Evolutionary conservation across 805 yeast genomes (phyloP).

Genomic region (Wickerhamomyces alni): DNA sequence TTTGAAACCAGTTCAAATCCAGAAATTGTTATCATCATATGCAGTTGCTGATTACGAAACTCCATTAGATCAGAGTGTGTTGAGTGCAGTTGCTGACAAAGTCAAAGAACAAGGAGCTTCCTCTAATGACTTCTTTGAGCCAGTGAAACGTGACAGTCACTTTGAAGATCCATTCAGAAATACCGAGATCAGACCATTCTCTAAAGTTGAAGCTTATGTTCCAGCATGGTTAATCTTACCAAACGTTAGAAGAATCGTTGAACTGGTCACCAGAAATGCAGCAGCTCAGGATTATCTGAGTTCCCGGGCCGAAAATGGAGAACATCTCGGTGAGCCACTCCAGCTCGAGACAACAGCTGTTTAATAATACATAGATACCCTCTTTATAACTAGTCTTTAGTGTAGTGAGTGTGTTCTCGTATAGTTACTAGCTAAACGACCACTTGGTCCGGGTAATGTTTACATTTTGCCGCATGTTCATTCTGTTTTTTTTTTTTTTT

Average conservation of each 20-base stretch:
- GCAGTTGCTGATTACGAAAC: constrained; percentile 91
- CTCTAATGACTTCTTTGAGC: constrained; percentile 61
- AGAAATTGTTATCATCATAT: constrained; percentile 83
- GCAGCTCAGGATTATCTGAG: constrained; percentile 50
- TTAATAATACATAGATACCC: too few relatives aligned
- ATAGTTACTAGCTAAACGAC: too few relatives aligned
- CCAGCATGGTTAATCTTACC: constrained; percentile 94
- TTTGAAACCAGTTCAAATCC: constrained; percentile 91
- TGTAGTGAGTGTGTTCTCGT: too few relatives aligned
- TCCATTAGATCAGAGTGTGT: constrained; percentile 78
- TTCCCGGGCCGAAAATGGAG: constrained; percentile 14
- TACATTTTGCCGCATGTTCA: background rate
- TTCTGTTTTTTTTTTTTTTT: background rate
- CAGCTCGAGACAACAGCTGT: too few relatives aligned
- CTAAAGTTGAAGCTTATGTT: constrained; percentile 81
- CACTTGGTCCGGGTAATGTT: background rate
- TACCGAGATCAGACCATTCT: constrained; percentile 69
- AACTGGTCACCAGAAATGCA: constrained; percentile 80
- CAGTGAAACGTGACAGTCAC: constrained; percentile 64
- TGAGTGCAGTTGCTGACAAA: constrained; percentile 73
- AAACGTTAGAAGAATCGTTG: constrained; percentile 80
- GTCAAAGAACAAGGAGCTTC: constrained; percentile 57
- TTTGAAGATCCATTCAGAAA: constrained; percentile 80
- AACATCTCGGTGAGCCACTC: background rate
- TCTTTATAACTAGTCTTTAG: too few relatives aligned